Evolutionary conservation across 441 rosid genomes (phyloP), one percentile per base, ranked within the genome.

Genomic region (Aleurites moluccanus): DNA sequence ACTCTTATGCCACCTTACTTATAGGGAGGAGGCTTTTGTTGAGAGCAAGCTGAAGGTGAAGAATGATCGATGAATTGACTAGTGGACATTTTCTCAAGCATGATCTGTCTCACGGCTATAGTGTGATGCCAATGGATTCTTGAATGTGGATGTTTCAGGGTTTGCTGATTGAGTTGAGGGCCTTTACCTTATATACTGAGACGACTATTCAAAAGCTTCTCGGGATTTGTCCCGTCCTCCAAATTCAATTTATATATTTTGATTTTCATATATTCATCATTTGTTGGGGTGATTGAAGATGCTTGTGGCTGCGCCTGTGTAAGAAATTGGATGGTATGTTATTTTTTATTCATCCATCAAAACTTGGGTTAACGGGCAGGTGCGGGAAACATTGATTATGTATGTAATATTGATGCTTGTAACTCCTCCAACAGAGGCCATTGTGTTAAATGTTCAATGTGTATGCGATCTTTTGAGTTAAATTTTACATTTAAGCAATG

Each of bases 21-120:
- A 44, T 16, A 40, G 79, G 76, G 52, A 64, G 72, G 67, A 67
- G 73, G 77, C 13, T 28, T 69, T 70, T 27, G 67, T 53, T 20
- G 33, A 74, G 50, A 0, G 60, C 71, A 62, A 73, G 81, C 78
- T 74, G 75, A 72, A 60, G 59, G 7, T 56, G 72, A 69, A 59
- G 70, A 45, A 30, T 53, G 77, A 67, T 25, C 15, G 67, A 53
- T 52, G 30, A 47, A 67, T 64, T 23, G 45, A 69, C 25, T 25
- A 2, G 14, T 9, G 53, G 57, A 38, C 13, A 18, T 10, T 68
- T 62, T 67, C 20, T 40, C 42, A 60, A 27, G 68, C 44, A 11
- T 61, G 62, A 67, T 18, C n/a, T 23, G 2, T 45, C 55, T 45
- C 44, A 65, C 0, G 35, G 23, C 67, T 33, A 4, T 18, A 50